These are phyloP conservation scores for Jasminum sambac DNA, from an alignment of 257 asterid species.

Conservation along the genomic window DNA sequence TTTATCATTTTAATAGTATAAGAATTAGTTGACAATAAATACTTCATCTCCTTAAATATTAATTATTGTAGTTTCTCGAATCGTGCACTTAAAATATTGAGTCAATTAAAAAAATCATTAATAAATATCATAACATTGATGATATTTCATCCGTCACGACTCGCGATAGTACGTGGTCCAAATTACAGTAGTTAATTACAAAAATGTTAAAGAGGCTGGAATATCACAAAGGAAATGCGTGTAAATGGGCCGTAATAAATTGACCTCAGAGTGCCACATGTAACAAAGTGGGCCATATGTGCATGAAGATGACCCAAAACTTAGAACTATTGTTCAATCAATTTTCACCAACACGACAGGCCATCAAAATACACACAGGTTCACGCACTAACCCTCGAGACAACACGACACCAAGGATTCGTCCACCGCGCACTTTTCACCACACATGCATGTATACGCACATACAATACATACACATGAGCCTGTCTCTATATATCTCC, in stretches of 20 bases:
- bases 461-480: background rate
- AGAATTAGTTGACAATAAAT: too few relatives aligned
- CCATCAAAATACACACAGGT: background rate
- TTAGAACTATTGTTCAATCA: constrained; percentile 7
- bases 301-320: background rate
- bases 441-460: constrained; percentile 11
- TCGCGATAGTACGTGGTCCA: too few relatives aligned
- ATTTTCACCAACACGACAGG: background rate
- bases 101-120: too few relatives aligned
- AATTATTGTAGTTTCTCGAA: too few relatives aligned
- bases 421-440: constrained; percentile 32
- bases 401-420: constrained; percentile 26
- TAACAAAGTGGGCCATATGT: constrained; percentile 18
- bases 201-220: background rate
- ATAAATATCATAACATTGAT: too few relatives aligned
- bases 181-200: too few relatives aligned
- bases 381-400: constrained; percentile 1
- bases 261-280: constrained; percentile 23
- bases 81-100: too few relatives aligned
- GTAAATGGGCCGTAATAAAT: background rate
- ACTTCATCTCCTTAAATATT: too few relatives aligned
- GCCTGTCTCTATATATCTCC: too few relatives aligned
- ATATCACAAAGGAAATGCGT: background rate
- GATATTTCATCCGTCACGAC: too few relatives aligned
- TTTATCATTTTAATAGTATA: too few relatives aligned